These are phyloP conservation scores for Botryotinia calthae DNA, from an alignment of 2,329 filamentous ascomycete genomes.

Conservation along the genomic window DNA sequence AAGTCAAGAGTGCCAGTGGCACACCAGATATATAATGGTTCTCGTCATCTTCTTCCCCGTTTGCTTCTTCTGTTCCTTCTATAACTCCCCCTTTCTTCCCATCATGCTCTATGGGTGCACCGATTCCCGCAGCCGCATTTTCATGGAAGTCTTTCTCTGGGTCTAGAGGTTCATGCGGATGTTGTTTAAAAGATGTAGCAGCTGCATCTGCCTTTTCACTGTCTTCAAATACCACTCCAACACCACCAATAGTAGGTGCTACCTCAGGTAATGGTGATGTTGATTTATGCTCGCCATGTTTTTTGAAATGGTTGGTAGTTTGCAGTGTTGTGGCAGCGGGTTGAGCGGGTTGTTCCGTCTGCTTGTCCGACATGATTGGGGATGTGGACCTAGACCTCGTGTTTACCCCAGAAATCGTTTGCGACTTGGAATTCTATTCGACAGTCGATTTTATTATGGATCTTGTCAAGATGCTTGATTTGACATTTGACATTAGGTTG, in stretches of 20 bases:
- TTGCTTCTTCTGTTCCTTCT: slow-evolving; percentile 13
- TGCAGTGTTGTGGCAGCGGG: background rate
- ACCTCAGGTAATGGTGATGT: background rate
- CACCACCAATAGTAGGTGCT: slow-evolving; percentile 1
- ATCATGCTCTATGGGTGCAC: background rate
- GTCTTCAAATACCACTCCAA: background rate
- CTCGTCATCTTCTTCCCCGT: slow-evolving; percentile 28
- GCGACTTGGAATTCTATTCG: slow-evolving; percentile 13
- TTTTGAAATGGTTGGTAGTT: background rate
- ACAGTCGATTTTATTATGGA: background rate
- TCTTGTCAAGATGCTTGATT: background rate
- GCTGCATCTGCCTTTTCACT: slow-evolving; percentile 1
- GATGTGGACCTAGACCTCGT: background rate
- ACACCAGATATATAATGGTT: slow-evolving; percentile 33
- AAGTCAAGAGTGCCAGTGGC: slow-evolving; percentile 43
- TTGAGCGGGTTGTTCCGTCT: slow-evolving; percentile 20
- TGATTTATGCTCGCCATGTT: slow-evolving; percentile 12
- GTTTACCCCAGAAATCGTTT: slow-evolving; percentile 8
- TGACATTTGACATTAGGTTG: background rate
- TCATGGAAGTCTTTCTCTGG: slow-evolving; percentile 2
- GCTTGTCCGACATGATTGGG: slow-evolving; percentile 26
- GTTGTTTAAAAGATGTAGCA: background rate
- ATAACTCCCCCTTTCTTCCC: background rate
- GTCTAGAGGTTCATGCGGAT: background rate
- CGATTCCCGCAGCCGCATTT: background rate